These are phyloP conservation scores for Eremochloa ophiuroides DNA, from an alignment of 176 grass and related monocot genomes.

Conservation along the genomic window DNA sequence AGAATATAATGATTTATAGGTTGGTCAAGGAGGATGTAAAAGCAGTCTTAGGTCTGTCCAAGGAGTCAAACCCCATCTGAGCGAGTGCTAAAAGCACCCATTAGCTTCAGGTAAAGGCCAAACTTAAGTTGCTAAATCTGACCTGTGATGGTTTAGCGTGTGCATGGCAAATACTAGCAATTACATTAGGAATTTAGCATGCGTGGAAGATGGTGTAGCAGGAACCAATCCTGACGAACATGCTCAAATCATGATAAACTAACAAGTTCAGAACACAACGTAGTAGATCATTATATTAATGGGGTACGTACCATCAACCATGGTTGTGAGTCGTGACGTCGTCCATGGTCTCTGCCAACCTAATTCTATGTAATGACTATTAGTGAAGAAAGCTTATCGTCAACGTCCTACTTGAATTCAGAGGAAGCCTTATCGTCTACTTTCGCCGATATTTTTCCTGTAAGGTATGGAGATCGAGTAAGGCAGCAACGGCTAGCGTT, in stretches of 20 bases:
- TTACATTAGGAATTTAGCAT: neutral
- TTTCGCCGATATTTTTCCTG: conserved; percentile 1
- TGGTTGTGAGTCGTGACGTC: neutral
- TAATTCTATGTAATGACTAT: neutral
- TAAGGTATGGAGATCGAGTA: neutral
- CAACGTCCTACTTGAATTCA: neutral
- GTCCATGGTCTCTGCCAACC: neutral
- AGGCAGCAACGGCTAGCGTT: neutral
- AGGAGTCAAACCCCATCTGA: neutral
- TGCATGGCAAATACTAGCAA: too few species aligned
- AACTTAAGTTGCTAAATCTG: neutral
- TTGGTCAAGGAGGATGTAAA: neutral
- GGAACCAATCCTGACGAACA: neutral
- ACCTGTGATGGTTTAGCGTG: neutral
- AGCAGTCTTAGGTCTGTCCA: neutral
- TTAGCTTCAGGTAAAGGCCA: neutral
- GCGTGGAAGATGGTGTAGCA: neutral
- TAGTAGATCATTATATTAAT: too few species aligned
- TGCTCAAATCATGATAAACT: neutral
- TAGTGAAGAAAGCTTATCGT: neutral
- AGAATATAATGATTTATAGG: neutral
- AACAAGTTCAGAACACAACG: neutral
- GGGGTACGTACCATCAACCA: neutral
- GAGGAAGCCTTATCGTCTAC: neutral
- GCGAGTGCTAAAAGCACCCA: neutral